Percentiles rank a stretch among this genome's conserved stretches.
Evolutionary conservation across 805 yeast genomes (phyloP).

Genomic region (Candida nemodendra): DNA sequence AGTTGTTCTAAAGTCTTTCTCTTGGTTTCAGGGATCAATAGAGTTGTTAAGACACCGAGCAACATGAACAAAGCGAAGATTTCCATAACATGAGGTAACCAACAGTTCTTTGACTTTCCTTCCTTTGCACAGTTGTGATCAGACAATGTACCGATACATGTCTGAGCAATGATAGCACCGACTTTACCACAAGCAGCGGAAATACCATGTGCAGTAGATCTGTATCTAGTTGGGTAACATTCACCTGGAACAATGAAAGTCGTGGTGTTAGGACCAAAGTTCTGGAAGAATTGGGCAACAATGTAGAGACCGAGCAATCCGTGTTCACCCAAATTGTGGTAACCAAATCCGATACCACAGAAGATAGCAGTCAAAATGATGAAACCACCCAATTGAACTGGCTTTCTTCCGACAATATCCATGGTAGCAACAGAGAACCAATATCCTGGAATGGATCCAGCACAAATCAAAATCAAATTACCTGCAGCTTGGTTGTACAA

Average conservation of each 20-base stretch:
- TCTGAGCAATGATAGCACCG: conserved; percentile 91
- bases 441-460: conserved; percentile 94
- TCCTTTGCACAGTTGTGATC: conserved; percentile 72
- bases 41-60: conserved; percentile 63
- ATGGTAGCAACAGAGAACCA: conserved; percentile 81
- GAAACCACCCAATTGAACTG: conserved; percentile 78
- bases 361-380: conserved; percentile 65
- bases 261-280: conserved; percentile 92
- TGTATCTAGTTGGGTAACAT: conserved; percentile 89
- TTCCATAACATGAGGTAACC: conserved; percentile 90
- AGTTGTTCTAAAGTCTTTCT: conserved; percentile 87
- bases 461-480: conserved; percentile 88
- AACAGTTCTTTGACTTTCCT: conserved; percentile 56
- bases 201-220: conserved; percentile 94
- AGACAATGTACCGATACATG: conserved; percentile 79
- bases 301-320: conserved; percentile 78
- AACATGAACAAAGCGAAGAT: conserved; percentile 91
- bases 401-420: conserved; percentile 82
- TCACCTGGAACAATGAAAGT: conserved; percentile 92
- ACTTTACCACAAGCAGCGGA: conserved; percentile 91
- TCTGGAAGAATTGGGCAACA: conserved; percentile 81
- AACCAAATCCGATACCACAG: conserved; percentile 82
- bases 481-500: conserved; percentile 84
- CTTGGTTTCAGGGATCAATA: conserved; percentile 86
- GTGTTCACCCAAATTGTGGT: conserved; percentile 61